These are phyloP conservation scores for Helminthosporium solani DNA, from an alignment of 2,329 filamentous ascomycete genomes.

Conservation along the genomic window DNA sequence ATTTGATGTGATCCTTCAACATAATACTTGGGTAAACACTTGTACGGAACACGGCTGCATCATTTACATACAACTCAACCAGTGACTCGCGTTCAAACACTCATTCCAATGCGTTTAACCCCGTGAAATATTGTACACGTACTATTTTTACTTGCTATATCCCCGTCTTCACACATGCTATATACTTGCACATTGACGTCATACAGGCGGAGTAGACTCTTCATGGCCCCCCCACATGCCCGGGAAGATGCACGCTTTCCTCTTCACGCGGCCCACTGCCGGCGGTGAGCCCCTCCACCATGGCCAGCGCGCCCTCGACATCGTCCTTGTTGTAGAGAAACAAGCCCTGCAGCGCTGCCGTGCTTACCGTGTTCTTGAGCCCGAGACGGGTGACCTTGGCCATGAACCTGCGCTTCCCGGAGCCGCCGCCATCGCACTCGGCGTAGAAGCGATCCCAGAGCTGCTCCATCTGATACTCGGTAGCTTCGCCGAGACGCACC, in stretches of 20 bases:
- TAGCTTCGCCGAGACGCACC: slow-evolving; percentile 83
- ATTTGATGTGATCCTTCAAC: no score
- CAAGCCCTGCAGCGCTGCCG: slow-evolving; percentile 87
- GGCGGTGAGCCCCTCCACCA: slow-evolving; percentile 64
- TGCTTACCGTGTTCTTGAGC: slow-evolving; percentile 72
- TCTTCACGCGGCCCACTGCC: slow-evolving; percentile 23
- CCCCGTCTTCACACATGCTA: slow-evolving; percentile 8
- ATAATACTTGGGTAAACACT: no score
- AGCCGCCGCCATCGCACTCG: slow-evolving; percentile 68
- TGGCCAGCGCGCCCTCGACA: slow-evolving; percentile 80
- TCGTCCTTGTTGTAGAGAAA: slow-evolving; percentile 95
- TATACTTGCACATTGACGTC: slow-evolving; percentile 13
- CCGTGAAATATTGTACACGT: no score
- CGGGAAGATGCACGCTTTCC: slow-evolving; percentile 31
- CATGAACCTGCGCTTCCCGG: slow-evolving; percentile 69
- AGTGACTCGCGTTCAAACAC: no score
- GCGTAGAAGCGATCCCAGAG: slow-evolving; percentile 97
- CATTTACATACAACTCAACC: no score
- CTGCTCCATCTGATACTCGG: slow-evolving; percentile 75
- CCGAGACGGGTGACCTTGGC: slow-evolving; percentile 67
- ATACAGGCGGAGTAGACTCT: slow-evolving; percentile 4
- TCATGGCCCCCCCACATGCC: slow-evolving; percentile 32
- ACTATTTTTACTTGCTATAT: no score
- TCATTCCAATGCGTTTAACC: no score
- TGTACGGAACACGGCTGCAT: no score